Percentiles rank a stretch among this genome's conserved stretches.
phyloP scores from a whole-genome alignment of 495 filamentous ascomycete genomes.

The Neurospora cerealis region DNA sequence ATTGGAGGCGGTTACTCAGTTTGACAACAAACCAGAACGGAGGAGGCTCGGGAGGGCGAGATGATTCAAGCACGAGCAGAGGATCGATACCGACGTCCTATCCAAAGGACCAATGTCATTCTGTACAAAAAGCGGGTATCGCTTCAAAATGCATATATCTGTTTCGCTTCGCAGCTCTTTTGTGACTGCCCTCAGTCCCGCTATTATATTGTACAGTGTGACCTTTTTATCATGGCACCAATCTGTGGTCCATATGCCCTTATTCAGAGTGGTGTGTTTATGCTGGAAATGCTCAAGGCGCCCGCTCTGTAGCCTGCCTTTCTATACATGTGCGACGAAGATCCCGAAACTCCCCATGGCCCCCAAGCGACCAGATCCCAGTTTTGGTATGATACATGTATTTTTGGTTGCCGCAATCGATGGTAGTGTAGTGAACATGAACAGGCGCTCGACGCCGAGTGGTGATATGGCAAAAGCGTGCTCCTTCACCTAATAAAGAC shows the following conservation, averaged over 20 bases:
- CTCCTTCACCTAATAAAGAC: neutral
- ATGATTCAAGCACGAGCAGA: neutral
- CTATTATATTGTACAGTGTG: neutral
- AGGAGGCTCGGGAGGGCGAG: neutral
- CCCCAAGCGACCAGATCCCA: slow-evolving; percentile 7
- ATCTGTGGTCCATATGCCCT: neutral
- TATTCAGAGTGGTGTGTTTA: slow-evolving; percentile 16
- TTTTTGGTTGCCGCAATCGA: slow-evolving; percentile 5
- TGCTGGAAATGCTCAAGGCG: slow-evolving; percentile 17
- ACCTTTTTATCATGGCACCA: neutral
- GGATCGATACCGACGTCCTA: neutral
- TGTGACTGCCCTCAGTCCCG: neutral
- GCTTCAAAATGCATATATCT: neutral
- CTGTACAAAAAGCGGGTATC: neutral
- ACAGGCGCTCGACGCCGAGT: neutral
- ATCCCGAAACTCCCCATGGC: slow-evolving; percentile 10
- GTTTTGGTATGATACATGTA: slow-evolving; percentile 18
- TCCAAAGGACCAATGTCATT: neutral
- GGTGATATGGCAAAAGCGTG: neutral
- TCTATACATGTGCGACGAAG: slow-evolving; percentile 8
- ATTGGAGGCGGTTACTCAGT: neutral
- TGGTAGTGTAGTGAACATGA: neutral
- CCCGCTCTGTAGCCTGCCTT: slow-evolving; percentile 7
- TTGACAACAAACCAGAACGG: neutral
- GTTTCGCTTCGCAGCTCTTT: neutral